Conservation (phyloP, 2,329 filamentous ascomycete genomes). For the Botrytis hyacinthi region DNA sequence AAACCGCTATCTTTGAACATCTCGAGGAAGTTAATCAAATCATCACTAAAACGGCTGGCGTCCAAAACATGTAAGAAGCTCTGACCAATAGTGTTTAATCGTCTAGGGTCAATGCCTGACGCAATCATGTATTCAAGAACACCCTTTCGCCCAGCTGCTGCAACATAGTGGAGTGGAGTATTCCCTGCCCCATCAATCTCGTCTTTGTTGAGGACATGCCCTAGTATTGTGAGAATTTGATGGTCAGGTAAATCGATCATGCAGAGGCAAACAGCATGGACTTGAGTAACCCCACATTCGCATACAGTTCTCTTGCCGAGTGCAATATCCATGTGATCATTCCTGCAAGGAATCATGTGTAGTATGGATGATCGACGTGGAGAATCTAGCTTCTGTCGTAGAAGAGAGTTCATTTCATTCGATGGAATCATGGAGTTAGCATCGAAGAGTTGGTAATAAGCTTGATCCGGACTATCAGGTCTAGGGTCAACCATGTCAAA, state of each 20-base stretch:
- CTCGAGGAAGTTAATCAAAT: slow-evolving; percentile 15
- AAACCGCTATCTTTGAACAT: slow-evolving; percentile 15
- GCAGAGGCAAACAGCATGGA: slow-evolving; percentile 20
- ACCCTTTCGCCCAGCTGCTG: slow-evolving; percentile 16
- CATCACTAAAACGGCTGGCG: slow-evolving; percentile 17
- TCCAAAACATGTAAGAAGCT: slow-evolving; percentile 22
- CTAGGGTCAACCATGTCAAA: not conserved
- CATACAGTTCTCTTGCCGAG: not conserved
- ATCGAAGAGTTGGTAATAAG: slow-evolving; percentile 18
- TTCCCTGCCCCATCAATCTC: slow-evolving; percentile 15
- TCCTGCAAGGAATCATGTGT: slow-evolving; percentile 10
- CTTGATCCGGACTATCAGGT: slow-evolving; percentile 17
- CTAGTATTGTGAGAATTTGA: slow-evolving; percentile 8
- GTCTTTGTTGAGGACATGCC: slow-evolving; percentile 2
- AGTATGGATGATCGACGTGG: slow-evolving; percentile 11
- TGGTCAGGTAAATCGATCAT: slow-evolving; percentile 13
- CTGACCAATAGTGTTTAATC: slow-evolving; percentile 1
- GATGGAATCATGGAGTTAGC: slow-evolving; percentile 18
- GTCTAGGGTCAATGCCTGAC: not conserved
- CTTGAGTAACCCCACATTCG: slow-evolving; percentile 14
- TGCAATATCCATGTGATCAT: slow-evolving; percentile 15
- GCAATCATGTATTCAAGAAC: slow-evolving; percentile 15
- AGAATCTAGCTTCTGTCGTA: slow-evolving; percentile 1
- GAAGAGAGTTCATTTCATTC: slow-evolving; percentile 3
- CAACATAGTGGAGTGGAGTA: slow-evolving; percentile 19